Evolutionary conservation across 148 eudicot genomes (phyloP), one percentile per base, ranked within the genome.

Genomic region (Arbutus unedo): DNA sequence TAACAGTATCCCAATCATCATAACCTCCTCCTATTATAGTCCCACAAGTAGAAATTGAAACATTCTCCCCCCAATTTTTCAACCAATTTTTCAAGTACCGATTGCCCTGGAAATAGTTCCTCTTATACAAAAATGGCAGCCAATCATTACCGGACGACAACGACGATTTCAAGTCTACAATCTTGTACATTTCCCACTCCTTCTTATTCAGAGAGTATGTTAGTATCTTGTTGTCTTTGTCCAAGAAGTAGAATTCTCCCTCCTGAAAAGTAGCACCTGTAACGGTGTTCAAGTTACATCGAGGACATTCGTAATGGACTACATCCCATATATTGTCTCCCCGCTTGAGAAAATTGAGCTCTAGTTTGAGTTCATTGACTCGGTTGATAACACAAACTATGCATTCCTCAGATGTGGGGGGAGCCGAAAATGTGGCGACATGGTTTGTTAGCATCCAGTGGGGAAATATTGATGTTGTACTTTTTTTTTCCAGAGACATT

Each of bases 321-420:
- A 54, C 82, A 0, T 54, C 79, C 89, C 89, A 87, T 18, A 45
- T 64, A 21, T 25, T 25, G 10, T 50, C 55, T 21, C 84, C 87
- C 0, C 86, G 82, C 10, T 8, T 21, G 10, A 87, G 80, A 41
- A 87, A 19, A 11, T 87, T 55, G 6, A 84, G 9, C 59, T 87
- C 85, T 47, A 84, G 0, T 0, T n/a, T n/a, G n/a, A n/a, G n/a
- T n/a, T n/a, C n/a, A n/a, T n/a, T n/a, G n/a, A n/a, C n/a, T n/a
- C n/a, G n/a, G n/a, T n/a, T n/a, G n/a, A n/a, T n/a, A n/a, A n/a
- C n/a, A n/a, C n/a, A n/a, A n/a, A n/a, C n/a, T n/a, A n/a, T n/a
- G n/a, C n/a, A n/a, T n/a, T n/a, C n/a, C n/a, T n/a, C n/a, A n/a
- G n/a, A n/a, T n/a, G n/a, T n/a, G n/a, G n/a, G n/a, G n/a, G n/a